Conservation (phyloP, 2,329 filamentous ascomycete genomes). For the Aspergillus phoenicis region DNA sequence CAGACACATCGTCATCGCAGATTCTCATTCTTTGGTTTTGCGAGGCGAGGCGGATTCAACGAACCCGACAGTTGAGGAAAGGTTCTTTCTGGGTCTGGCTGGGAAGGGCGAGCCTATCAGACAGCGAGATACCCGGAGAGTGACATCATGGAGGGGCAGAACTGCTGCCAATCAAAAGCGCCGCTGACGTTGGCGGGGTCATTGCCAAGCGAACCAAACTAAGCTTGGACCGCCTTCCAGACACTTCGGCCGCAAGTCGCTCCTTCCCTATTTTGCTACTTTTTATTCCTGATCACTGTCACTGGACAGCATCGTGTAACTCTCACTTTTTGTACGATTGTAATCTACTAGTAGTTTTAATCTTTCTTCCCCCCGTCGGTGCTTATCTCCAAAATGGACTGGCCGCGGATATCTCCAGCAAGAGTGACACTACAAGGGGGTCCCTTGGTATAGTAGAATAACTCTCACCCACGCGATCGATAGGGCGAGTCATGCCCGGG, state of each 20-base stretch:
- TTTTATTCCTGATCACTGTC: too few species aligned
- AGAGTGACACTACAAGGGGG: too few species aligned
- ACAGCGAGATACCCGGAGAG: background rate
- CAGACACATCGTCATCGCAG: constrained; percentile 2
- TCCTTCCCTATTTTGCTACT: background rate
- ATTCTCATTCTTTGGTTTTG: background rate
- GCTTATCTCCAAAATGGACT: background rate
- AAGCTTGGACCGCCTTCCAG: constrained; percentile 20
- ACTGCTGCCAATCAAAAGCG: constrained; percentile 17
- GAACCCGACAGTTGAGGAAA: constrained; percentile 6
- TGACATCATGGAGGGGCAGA: constrained; percentile 17
- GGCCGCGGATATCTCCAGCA: background rate
- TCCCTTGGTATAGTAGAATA: too few species aligned
- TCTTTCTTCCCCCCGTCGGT: too few species aligned
- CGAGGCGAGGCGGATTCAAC: constrained; percentile 6
- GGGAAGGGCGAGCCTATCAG: constrained; percentile 6
- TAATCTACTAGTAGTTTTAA: too few species aligned
- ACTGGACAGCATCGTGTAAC: too few species aligned
- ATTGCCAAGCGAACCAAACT: constrained; percentile 14
- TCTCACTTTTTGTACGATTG: too few species aligned
- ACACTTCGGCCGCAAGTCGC: constrained; percentile 2
- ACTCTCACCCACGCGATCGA: background rate
- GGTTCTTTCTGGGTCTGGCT: constrained; percentile 12
- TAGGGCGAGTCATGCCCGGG: constrained; percentile 1
- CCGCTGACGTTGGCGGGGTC: constrained; percentile 20